Base-by-base conservation (phyloP, 257 asterid genomes). In the Nicotiana obtusifolia region DNA sequence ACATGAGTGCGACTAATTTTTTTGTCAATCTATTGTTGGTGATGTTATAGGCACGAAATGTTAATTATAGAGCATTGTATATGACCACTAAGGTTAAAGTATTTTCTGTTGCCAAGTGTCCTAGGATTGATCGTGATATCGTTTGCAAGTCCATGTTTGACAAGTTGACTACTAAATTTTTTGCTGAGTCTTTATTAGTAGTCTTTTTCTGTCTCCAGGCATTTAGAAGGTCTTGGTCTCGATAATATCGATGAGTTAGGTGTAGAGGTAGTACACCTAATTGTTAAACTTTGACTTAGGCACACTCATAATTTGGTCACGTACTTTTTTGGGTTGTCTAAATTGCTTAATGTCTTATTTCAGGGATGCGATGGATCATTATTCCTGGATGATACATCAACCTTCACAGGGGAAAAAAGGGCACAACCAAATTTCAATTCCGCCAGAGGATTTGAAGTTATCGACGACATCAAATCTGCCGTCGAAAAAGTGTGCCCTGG, bases 311-410 rank as follows among this genome's bases (percentile, higher is more conserved):
- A 69, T n/a, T 68, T 8, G 11, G 57, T 10, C 77, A 20, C 11
- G n/a, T 10, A 35, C 8, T 35, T 35, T 35, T 35, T 35, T 35
- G 5, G 7, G 41, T 35, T 15, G 44, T 15, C 44, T 15, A 5
- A 64, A 14, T 28, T 28, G 13, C 5, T 64, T 28, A 64, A 30
- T 28, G 44, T 6, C 15, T 26, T 6, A 14, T 59, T 82, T 20
- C 81, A 95, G 99, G 99, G 99, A 4, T 95, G 99, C 66, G 98
- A 93, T 28, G 99, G 95, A 80, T 95, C 99, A 0, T 5, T 93
- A 81, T 95, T 95, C 57, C 94, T 95, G 0, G 99, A 95, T 80
- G 98, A 93, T 86, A 93, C 97, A 2, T 88, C 97, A 16, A 87
- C 97, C 0, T 89, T 89, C 86, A 89, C 87, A 0, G 98, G 98